These are phyloP conservation scores for Boletus pseudopeckii DNA, from an alignment of 768 basidiomycete species.

Conservation along the genomic window DNA sequence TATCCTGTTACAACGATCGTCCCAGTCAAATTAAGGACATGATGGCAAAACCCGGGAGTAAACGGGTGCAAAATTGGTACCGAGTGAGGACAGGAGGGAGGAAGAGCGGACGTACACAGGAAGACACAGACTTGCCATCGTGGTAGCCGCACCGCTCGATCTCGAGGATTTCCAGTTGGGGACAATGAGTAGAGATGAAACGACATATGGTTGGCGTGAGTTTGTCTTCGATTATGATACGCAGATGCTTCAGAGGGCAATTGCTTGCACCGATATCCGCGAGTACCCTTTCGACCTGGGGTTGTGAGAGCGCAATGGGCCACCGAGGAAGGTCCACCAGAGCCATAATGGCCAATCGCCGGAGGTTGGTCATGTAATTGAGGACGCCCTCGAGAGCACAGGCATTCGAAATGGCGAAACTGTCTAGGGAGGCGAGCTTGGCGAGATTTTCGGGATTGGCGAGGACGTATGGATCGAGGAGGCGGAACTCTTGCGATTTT, in stretches of 20 bases:
- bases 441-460: conserved; percentile 20
- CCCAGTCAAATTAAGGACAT: conserved; percentile 20
- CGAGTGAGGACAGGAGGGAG: conserved; percentile 9
- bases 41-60: conserved; percentile 11
- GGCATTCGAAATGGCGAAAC: conserved; percentile 36
- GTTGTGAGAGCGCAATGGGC: conserved; percentile 35
- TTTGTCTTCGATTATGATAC: conserved; percentile 36
- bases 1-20: conserved; percentile 22
- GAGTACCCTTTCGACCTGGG: conserved; percentile 31
- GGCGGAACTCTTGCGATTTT: conserved; percentile 23
- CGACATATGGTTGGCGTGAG: conserved; percentile 31
- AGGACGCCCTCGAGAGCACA: conserved; percentile 30
- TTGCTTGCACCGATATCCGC: conserved; percentile 29
- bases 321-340: conserved; percentile 35
- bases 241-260: conserved; percentile 33
- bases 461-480: conserved; percentile 23
- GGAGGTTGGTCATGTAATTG: conserved; percentile 28
- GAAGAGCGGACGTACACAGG: conserved; percentile 31
- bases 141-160: conserved; percentile 37
- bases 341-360: conserved; percentile 30
- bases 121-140: conserved; percentile 36
- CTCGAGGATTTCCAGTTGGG: conserved; percentile 32
- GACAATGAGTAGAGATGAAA: conserved; percentile 28
- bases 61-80: conserved; percentile 7
- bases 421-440: conserved; percentile 34